Evolutionary conservation across 768 basidiomycete genomes (phyloP), one percentile per base, ranked within the genome.

Genomic region (Mycena haematopus): DNA sequence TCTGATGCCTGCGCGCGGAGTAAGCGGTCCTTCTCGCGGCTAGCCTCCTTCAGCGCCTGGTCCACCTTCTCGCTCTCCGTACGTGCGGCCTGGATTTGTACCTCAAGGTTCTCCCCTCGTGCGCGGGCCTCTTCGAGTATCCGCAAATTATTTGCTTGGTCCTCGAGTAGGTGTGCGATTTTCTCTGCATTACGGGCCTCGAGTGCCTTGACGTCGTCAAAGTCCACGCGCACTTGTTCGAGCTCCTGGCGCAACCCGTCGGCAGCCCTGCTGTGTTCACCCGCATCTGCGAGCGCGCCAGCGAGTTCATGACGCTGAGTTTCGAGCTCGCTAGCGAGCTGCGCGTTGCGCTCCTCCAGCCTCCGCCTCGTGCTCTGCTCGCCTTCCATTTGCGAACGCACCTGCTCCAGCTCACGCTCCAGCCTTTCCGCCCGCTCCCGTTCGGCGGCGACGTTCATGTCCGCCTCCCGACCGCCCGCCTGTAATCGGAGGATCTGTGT

Each of bases 1-100:
- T 85, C 91, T 15, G 84, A 86, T 8, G 91, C 89, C 71, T 94
- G 92, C 3, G 80, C 82, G 44, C 82, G 85, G 59, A 94, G 76
- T 17, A 93, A 78, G 22, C 88, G 79, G 58, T 96, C 94, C 75
- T 93, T 93, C 76, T 97, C 94, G 65, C 74, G 75, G 44, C 86
- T 82, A 2, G 91, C 88, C 61, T 90, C 84, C 64, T 80, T 83
- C 52, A 95, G 75, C 45, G 91, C 88, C 53, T 78, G 79, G 60
- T 88, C 83, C 29, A 92, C 86, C 8, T 89, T 84, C 15, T 87
- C 86, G 65, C 90, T 87, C 76, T 95, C 95, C 21, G 82, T 73
- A 31, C 89, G 80, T 19, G 91, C 87, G 1, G 80, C 84, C 61
- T 84, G 81, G 50, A 95, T 87, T 71, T 95, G 91, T 15, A 80